These are phyloP conservation scores for Gastrolobium villosum DNA, from an alignment of 306 rosid genomes.

Conservation along the genomic window DNA sequence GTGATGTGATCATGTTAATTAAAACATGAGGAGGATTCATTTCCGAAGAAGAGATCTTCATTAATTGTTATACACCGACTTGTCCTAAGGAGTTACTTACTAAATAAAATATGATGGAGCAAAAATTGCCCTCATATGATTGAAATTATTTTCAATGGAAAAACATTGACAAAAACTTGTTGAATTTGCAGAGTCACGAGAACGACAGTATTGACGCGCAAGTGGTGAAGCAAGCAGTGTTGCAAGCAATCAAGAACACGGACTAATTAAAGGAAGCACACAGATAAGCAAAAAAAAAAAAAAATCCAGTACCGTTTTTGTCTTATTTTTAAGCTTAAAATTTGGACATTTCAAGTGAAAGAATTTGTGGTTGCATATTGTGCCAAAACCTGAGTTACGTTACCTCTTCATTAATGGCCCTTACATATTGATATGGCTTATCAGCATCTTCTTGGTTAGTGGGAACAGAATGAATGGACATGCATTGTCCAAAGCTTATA, in stretches of 20 bases:
- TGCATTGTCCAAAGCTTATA: constrained; percentile 34
- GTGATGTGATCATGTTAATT: no score
- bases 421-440: constrained; percentile 38
- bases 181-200: constrained; percentile 65
- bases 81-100: background rate
- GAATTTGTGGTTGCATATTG: constrained; percentile 41
- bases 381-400: constrained; percentile 47
- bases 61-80: background rate
- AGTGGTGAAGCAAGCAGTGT: constrained; percentile 86
- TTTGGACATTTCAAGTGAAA: constrained; percentile 29
- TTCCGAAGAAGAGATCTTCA: background rate
- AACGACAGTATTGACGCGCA: constrained; percentile 70
- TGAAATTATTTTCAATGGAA: background rate
- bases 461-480: constrained; percentile 51
- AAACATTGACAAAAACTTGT: background rate
- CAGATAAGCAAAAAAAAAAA: constrained; percentile 20
- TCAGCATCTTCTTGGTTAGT: constrained; percentile 38
- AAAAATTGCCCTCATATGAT: constrained; percentile 4
- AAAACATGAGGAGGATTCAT: no score
- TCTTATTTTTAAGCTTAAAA: constrained; percentile 32
- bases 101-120: constrained; percentile 16
- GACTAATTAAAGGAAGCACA: constrained; percentile 50
- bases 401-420: constrained; percentile 42
- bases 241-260: constrained; percentile 72
- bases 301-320: background rate